phyloP scores from a whole-genome alignment of 2,329 filamentous ascomycete genomes.

The Trichoderma lentiforme region DNA sequence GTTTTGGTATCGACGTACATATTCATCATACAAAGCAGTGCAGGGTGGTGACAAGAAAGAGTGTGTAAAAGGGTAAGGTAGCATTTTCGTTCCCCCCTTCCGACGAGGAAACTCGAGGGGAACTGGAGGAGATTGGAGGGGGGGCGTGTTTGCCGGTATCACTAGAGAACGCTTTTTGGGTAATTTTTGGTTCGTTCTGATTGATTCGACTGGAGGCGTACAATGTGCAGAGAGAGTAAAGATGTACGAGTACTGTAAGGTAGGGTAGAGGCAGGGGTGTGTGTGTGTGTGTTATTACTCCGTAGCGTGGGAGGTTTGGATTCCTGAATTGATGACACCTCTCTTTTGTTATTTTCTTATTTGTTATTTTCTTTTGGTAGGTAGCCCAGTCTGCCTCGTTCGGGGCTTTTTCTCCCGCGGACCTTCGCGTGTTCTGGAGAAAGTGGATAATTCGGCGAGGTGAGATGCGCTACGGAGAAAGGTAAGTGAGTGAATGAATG shows the following conservation, averaged over 20 bases:
- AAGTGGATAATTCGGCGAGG: background rate
- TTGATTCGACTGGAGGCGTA: background rate
- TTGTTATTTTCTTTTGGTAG: background rate
- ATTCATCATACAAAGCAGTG: background rate
- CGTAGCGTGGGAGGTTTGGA: background rate
- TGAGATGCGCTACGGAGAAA: background rate
- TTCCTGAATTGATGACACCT: conserved; percentile 1
- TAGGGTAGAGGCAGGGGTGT: background rate
- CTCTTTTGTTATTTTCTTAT: background rate
- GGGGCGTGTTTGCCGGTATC: background rate
- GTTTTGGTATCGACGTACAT: background rate
- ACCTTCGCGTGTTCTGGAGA: background rate
- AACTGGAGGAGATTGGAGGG: too few relatives aligned
- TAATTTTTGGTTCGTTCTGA: background rate
- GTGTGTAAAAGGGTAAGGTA: background rate
- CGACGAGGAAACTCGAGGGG: background rate
- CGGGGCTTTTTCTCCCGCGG: background rate
- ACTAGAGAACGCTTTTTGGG: background rate
- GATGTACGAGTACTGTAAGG: background rate
- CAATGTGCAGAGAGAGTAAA: background rate
- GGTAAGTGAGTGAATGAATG: background rate
- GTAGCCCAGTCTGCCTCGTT: background rate
- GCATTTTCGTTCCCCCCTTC: background rate
- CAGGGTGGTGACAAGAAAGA: background rate
- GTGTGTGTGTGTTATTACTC: background rate